These are phyloP conservation scores for Leccinum sublutescens DNA, from an alignment of 768 basidiomycete species.

Conservation along the genomic window DNA sequence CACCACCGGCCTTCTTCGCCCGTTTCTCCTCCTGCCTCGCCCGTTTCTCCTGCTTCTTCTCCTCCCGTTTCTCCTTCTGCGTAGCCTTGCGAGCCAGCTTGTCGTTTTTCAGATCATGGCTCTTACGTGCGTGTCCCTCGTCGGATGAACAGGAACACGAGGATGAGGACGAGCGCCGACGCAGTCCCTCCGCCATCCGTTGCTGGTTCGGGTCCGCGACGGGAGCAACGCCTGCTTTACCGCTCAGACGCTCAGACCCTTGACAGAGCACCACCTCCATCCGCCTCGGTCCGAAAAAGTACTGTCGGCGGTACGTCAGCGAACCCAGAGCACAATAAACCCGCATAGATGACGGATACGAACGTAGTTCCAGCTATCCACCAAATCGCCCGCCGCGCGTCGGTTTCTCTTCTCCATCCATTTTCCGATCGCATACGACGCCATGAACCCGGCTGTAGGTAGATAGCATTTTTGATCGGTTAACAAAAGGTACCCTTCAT, in stretches of 20 bases:
- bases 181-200: conserved; percentile 20
- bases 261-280: conserved; percentile 43
- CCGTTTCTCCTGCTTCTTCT: conserved; percentile 12
- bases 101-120: background rate
- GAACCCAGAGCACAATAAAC: background rate
- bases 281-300: conserved; percentile 47
- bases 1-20: conserved; percentile 14
- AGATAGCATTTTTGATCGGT: too few relatives aligned
- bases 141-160: background rate
- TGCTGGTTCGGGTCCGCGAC: conserved; percentile 17
- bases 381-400: too few relatives aligned
- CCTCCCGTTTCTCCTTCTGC: background rate
- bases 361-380: too few relatives aligned
- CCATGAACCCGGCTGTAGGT: too few relatives aligned
- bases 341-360: too few relatives aligned
- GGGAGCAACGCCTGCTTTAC: conserved; percentile 20
- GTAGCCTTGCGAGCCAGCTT: background rate
- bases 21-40: conserved; percentile 10
- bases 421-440: too few relatives aligned
- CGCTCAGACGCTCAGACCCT: background rate
- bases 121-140: background rate
- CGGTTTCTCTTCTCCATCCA: too few relatives aligned
- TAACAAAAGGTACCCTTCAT: too few relatives aligned
- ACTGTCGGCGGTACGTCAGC: conserved; percentile 23
- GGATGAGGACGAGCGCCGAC: background rate